Base-by-base conservation (phyloP, 169 alveolate species). In the Plasmodium knowlesi region DNA sequence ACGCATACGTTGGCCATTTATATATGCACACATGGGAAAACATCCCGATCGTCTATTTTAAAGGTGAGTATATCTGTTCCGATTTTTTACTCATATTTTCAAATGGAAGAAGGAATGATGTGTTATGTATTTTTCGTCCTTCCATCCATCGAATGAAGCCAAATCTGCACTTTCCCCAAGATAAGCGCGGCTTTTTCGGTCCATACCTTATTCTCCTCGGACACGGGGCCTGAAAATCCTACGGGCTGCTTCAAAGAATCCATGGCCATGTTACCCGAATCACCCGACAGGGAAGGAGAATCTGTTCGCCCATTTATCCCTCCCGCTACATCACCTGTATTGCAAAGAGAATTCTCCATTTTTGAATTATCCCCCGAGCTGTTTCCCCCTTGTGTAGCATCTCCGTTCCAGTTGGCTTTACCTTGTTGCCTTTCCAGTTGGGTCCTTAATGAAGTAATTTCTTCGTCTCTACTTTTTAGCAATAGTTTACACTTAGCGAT, bases 401-500 rank as follows among this genome's bases (percentile, higher is more conserved):
- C 67, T 85, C 41, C 57, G 22, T 25, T 32, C 86, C 61, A 28
- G 25, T 73, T 76, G 54, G 76, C 37, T 70, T 39, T 34, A 14
- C 22, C 53, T 43, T 72, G 41, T 46, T 41, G 78, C 79, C 34
- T 88, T 76, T 70, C 83, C 34, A 88, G 32, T 57, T 88, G 39
- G 4, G 54, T 22, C 50, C 46, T 88, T 88, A 88, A 71, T 78
- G 89, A 37, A n/a, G n/a, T 39, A 41, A 71, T 71, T 54, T 37
- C 73, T 88, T 16, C 61, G n/a, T 88, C 89, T 88, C 89, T 88
- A 88, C 83, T 61, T 88, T 78, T 78, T 78, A 88, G 46, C 30
- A 88, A 57, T 28, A 61, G 54, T 76, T 78, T 88, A 32, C 32
- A 79, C 41, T 78, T 88, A 39, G 79, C 89, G 22, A 88, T 61